Percentiles rank a stretch among this genome's conserved stretches.
Evolutionary conservation across 2,329 filamentous ascomycete genomes (phyloP).

Genomic region (Ophiocordyceps camponoti-leonardi): DNA sequence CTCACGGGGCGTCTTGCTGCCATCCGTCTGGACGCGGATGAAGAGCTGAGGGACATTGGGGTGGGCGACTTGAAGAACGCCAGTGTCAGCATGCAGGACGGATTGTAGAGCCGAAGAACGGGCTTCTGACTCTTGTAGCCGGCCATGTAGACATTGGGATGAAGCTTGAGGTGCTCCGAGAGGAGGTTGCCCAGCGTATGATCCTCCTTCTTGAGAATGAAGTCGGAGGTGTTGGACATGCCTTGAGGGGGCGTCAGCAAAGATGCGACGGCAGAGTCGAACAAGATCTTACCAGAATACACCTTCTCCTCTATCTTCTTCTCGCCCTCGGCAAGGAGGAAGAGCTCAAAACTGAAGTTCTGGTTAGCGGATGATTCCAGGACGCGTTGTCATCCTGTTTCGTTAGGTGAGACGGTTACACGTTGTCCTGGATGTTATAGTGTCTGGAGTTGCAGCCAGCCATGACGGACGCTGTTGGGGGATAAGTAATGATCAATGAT

Average conservation of each 20-base stretch:
- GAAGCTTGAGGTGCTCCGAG: conserved; percentile 67
- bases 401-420: conserved; percentile 10
- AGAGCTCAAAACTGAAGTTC: conserved; percentile 66
- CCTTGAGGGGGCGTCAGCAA: conserved; percentile 22
- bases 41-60: conserved; percentile 44
- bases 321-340: conserved; percentile 72
- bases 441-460: conserved; percentile 21
- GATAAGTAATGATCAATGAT: not conserved
- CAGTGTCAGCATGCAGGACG: conserved; percentile 1
- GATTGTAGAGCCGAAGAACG: too few relatives aligned
- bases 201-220: conserved; percentile 91
- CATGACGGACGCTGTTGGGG: conserved; percentile 7
- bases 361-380: conserved; percentile 7
- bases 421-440: conserved; percentile 18
- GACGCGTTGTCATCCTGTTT: not conserved
- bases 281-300: conserved; percentile 56
- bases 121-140: conserved; percentile 51
- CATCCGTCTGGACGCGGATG: conserved; percentile 84
- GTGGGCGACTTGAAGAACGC: conserved; percentile 25
- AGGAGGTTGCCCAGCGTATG: conserved; percentile 90
- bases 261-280: not conserved
- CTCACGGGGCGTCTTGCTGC: conserved; percentile 73
- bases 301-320: conserved; percentile 83
- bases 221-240: conserved; percentile 88
- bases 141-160: conserved; percentile 71